These are phyloP conservation scores for Oxalis stricta DNA, from an alignment of 441 rosid genomes.

Conservation along the genomic window DNA sequence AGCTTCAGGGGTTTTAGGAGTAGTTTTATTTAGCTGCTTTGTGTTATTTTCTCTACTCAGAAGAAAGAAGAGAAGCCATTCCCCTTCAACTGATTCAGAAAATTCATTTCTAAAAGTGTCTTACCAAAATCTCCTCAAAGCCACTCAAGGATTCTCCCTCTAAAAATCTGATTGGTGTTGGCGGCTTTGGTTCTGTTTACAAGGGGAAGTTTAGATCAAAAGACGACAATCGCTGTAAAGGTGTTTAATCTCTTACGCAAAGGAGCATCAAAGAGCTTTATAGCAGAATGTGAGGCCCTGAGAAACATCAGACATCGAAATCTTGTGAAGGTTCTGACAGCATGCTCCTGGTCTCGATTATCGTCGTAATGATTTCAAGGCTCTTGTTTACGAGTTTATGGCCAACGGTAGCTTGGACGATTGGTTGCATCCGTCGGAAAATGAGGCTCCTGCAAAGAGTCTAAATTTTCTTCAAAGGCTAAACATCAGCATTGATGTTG, in stretches of 20 bases:
- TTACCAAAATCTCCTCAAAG: neutral
- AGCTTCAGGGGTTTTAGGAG: neutral
- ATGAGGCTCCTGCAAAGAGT: neutral
- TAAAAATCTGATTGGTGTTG: constrained; percentile 8
- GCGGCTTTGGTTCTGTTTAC: constrained; percentile 7
- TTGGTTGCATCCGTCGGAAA: constrained; percentile 9
- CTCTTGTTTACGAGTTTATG: constrained; percentile 17
- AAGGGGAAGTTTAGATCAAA: constrained; percentile 6
- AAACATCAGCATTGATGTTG: constrained; percentile 10
- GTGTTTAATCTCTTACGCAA: constrained; percentile 3
- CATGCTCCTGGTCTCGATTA: constrained; percentile 11
- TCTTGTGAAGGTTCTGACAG: constrained; percentile 11
- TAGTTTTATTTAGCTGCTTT: neutral
- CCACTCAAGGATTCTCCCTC: constrained; percentile 10
- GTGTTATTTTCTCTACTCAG: neutral
- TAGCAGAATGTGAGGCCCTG: constrained; percentile 16
- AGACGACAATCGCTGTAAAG: constrained; percentile 7
- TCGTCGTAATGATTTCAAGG: constrained; percentile 14
- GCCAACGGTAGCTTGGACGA: constrained; percentile 18
- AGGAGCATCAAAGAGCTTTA: constrained; percentile 15
- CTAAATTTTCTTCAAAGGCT: constrained; percentile 5
- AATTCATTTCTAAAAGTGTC: neutral
- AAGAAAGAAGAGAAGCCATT: neutral
- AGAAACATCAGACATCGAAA: constrained; percentile 15
- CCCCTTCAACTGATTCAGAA: neutral